Evolutionary conservation across 331 rosid genomes (phyloP), one percentile per base, ranked within the genome.

Genomic region (Phaseolus coccineus): DNA sequence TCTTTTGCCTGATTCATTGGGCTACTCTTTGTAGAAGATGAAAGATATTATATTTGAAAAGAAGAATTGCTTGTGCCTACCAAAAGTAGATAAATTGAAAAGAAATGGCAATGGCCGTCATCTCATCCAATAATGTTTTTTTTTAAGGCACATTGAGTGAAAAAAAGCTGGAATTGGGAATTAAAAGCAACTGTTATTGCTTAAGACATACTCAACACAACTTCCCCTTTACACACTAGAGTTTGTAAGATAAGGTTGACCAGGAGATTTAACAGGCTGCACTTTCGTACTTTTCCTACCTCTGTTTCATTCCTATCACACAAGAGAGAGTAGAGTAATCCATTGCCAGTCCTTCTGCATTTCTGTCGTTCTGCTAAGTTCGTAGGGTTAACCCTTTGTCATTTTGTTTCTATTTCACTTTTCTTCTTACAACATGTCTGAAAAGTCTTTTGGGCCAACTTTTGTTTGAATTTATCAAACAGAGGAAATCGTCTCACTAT

Each of bases 21-120:
- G 56, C 69, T 53, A 76, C 46, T 12, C 71, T 44, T 70, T 10
- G 33, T 80, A 56, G 40, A 76, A 71, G 69, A 37, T 25, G 79
- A 71, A 74, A n/a, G 73, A 76, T 55, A 33, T 69, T 57, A 76
- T 55, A 33, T 69, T 57, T 63, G 58, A 62, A 75, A 62, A 28
- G 52, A 75, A 53, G 1, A 37, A 37, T 63, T 80, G 39, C 39
- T 35, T 35, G 39, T 72, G 13, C 72, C 44, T 44, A 22, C 50
- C 15, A 50, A 24, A 57, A 72, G 56, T 53, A 56, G 52, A 55
- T 42, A 51, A 46, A 44, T 56, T 31, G 80, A 44, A 69, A 28
- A 59, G 24, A 69, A 58, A 79, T 51, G 42, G 42, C 30, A 62
- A 19, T 19, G 58, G 33, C 40, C 42, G 24, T 74, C 19, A 48